Evolutionary conservation across 768 basidiomycete genomes (phyloP), one percentile per base, ranked within the genome.

Genomic region (Trametes maxima): DNA sequence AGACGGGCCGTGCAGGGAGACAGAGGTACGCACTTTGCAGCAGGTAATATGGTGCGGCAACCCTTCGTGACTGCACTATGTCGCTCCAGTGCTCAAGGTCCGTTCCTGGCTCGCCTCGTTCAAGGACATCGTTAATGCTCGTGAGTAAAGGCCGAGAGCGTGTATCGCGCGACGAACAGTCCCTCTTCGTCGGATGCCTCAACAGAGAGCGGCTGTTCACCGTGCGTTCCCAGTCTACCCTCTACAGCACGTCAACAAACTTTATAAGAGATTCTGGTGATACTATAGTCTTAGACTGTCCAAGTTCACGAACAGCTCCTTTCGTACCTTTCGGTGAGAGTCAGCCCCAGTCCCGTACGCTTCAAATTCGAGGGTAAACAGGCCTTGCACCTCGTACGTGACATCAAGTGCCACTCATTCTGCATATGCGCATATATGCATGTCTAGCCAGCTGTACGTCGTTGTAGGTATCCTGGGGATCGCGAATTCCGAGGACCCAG

Each of bases 51-150:
- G n/a, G n/a, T 2, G 81, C 80, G 11, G 88, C 79, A n/a, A 78
- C 80, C 53, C 74, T 65, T 25, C 77, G 69, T 3, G 89, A 92
- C 35, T 84, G 80, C 64, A 88, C 86, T 42, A 90, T 71, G 28
- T 85, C 81, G 16, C 81, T 80, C 95, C 95, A 98, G 89, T 90
- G 96, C 46, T 90, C 84, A 19, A 90, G 85, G 67, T 94, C 92
- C 7, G 79, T 74, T 67, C 95, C 93, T 13, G 87, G 10, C 83
- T 77, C 1, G 94, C 91, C 68, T 92, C 85, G 10, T 65, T 69
- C 60, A 96, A 72, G 59, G 86, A 84, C 21, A 77, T 69, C 63
- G 92, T 83, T 67, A 95, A 74, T 1, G 85, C 80, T 55, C 88
- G 81, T 5, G 84, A 77, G 68, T 93, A 94, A 16, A 91, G 61